Percentiles rank a stretch among this genome's conserved stretches.
These are phyloP conservation scores for Vaccinium myrtillus DNA, from an alignment of 148 eudicot species.

Conservation along the genomic window DNA sequence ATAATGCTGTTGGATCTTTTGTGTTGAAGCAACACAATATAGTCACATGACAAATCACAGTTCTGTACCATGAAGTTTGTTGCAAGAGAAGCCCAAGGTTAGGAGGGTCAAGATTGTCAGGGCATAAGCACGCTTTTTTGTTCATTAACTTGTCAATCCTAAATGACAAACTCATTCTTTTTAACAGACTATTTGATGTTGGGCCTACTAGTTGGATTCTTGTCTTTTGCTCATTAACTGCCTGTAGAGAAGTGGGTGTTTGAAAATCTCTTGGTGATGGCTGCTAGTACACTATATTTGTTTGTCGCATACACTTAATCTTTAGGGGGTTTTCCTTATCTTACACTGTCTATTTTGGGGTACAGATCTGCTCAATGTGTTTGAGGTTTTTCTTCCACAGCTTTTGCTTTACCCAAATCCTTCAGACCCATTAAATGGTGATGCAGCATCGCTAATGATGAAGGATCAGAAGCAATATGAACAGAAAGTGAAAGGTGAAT, in stretches of 20 bases:
- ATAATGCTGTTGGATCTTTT: neutral
- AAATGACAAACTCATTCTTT: neutral
- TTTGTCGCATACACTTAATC: neutral
- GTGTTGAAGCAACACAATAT: neutral
- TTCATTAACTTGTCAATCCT: neutral
- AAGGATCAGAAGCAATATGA: constrained; percentile 61
- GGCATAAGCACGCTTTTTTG: neutral
- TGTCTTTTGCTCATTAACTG: neutral
- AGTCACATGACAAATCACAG: neutral
- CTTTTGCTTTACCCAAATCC: constrained; percentile 74
- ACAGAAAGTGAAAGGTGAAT: constrained; percentile 67
- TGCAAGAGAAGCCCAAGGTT: neutral
- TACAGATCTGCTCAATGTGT: constrained; percentile 61
- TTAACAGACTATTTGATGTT: neutral
- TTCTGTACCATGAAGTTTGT: neutral
- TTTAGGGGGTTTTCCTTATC: neutral
- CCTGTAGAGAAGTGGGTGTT: neutral
- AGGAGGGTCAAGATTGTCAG: neutral
- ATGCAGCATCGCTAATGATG: constrained; percentile 78
- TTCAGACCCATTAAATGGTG: constrained; percentile 74
- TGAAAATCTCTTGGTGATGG: neutral
- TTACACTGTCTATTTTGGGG: neutral
- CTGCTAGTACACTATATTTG: neutral
- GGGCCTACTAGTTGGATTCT: neutral
- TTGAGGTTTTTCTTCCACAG: constrained; percentile 79